phyloP scores from a whole-genome alignment of 805 yeast species.

The Scheffersomyces amazonensis region DNA sequence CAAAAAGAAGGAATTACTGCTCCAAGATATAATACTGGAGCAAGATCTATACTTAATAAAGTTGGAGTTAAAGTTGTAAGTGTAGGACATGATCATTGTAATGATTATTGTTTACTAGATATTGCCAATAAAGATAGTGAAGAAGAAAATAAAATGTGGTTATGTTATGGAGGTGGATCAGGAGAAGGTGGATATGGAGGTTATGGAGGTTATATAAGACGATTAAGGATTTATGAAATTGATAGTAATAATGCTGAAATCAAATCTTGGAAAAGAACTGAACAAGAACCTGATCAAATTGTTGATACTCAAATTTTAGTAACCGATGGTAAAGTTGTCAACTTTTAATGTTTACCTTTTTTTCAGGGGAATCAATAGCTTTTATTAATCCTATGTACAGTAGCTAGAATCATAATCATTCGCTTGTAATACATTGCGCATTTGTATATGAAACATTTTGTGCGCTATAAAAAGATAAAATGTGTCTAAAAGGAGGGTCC shows the following conservation, averaged over 20 bases:
- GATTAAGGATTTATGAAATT: slow-evolving; percentile 70
- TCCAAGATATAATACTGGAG: slow-evolving; percentile 68
- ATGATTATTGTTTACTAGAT: slow-evolving; percentile 80
- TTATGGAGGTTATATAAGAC: slow-evolving; percentile 80
- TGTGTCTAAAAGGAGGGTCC: no score
- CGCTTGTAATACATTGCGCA: no score
- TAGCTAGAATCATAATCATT: no score
- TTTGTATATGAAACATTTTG: no score
- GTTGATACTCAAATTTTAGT: slow-evolving; percentile 55
- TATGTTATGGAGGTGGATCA: slow-evolving; percentile 90
- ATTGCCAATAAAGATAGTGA: slow-evolving; percentile 22
- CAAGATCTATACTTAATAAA: slow-evolving; percentile 54
- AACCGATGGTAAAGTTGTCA: slow-evolving; percentile 33
- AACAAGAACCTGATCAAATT: slow-evolving; percentile 42
- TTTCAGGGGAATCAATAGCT: no score
- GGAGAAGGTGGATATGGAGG: slow-evolving; percentile 98
- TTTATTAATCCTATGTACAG: no score
- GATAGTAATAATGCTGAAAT: slow-evolving; percentile 49
- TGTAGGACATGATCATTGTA: slow-evolving; percentile 96
- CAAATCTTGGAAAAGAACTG: slow-evolving; percentile 71
- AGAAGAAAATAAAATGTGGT: slow-evolving; percentile 52
- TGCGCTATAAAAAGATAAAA: no score
- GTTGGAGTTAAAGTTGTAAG: slow-evolving; percentile 71
- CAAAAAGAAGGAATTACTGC: slow-evolving; percentile 76
- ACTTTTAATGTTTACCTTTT: background rate